Base-by-base conservation (phyloP, 176 grass and related monocot species). In the Avena sativa region DNA sequence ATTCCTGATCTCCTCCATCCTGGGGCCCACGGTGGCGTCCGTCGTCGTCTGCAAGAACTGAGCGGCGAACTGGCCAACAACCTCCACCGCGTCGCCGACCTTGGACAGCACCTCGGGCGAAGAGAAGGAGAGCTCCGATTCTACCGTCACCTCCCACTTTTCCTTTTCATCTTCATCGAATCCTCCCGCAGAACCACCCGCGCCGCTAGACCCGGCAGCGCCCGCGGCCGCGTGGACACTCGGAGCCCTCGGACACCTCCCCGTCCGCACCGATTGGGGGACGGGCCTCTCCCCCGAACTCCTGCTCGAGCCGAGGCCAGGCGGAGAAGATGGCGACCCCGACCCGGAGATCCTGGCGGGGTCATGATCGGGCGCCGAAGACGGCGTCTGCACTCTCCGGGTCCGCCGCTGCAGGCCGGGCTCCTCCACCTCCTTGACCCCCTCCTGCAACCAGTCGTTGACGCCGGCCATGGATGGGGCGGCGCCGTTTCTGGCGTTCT, bases 41-140 rank as follows among this genome's bases (percentile, higher is more conserved):
- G 32, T 34, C 32, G 32, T 34, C 32, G 32, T 34, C 32, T 87
- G 74, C 68, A 91, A 23, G 36, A 87, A 58, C 75, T 74, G 20
- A 21, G 5, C 17, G 62, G 78, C 53, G 61, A 81, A 84, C 4
- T 40, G 16, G 51, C 77, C 82, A 8, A 91, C 43, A n/a, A 76
- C 86, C 0, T 59, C 82, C 26, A 11, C 81, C 30, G 59, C 82
- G 82, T 85, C 77, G 60, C 47, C 44, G 20, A 11, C 4, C 0
- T 9, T 14, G 53, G 13, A 64, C 9, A 8, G 71, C 21, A 8
- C 9, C 34, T 25, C 52, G 9, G 48, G 15, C 51, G 80, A 6
- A 16, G 64, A 82, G 86, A 91, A 88, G 32, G 86, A 91, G 90
- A 91, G 88, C 13, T 55, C 75, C 80, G 9, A 6, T 3, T 28